Evolutionary conservation across 2,329 filamentous ascomycete genomes (phyloP).

Genomic region (Sarocladium brachiariae): DNA sequence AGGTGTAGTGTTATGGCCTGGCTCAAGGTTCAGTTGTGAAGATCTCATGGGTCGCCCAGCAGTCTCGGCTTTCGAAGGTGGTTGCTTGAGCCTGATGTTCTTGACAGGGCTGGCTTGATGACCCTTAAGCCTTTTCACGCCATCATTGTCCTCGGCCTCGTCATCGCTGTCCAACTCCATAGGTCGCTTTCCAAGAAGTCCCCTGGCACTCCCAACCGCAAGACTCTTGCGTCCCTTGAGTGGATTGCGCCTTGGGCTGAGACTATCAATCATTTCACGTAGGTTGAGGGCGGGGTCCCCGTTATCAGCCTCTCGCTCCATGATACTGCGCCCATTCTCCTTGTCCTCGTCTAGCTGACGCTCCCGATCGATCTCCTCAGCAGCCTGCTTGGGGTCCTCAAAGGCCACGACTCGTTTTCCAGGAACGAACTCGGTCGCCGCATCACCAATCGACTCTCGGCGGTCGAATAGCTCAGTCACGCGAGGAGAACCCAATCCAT

Average conservation of each 20-base stretch:
- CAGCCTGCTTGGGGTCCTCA: conserved; percentile 56
- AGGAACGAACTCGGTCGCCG: conserved; percentile 56
- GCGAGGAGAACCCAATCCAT: conserved; percentile 68
- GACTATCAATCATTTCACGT: conserved; percentile 69
- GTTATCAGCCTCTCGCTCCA: conserved; percentile 47
- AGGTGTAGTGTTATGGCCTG: conserved; percentile 32
- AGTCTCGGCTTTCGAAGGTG: conserved; percentile 59
- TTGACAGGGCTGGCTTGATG: conserved; percentile 71
- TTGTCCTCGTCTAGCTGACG: conserved; percentile 50
- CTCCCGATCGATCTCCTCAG: conserved; percentile 57
- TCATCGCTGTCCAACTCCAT: conserved; percentile 56
- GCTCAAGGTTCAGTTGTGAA: conserved; percentile 38
- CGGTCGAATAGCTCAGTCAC: conserved; percentile 65
- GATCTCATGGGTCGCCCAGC: conserved; percentile 53
- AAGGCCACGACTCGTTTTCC: conserved; percentile 50
- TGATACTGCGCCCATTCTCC: conserved; percentile 51
- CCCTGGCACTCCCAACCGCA: conserved; percentile 66
- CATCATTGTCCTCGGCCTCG: conserved; percentile 50
- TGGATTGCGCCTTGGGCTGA: conserved; percentile 67
- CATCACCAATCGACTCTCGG: conserved; percentile 64
- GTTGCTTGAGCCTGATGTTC: conserved; percentile 62
- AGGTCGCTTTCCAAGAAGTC: conserved; percentile 68
- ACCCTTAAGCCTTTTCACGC: conserved; percentile 64
- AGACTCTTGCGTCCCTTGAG: conserved; percentile 67
- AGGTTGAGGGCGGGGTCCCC: conserved; percentile 60